phyloP scores from a whole-genome alignment of 2,329 filamentous ascomycete species.

The Aspergillus transmontanensis region DNA sequence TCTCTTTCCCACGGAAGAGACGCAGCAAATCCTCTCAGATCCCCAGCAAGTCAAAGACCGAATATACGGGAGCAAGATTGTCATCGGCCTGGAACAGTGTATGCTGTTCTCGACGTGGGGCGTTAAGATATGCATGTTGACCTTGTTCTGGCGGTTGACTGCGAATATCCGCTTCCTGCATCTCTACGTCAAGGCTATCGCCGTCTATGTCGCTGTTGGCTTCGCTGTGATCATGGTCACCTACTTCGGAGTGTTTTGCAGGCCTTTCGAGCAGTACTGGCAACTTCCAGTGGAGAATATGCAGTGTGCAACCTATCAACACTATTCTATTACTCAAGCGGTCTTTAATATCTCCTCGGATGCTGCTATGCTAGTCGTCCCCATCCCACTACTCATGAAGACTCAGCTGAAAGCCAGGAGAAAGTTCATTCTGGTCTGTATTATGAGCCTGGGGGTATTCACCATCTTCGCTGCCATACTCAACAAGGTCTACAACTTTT shows the following conservation, averaged over 20 bases:
- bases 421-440: slow-evolving; percentile 37
- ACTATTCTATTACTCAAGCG: slow-evolving; percentile 46
- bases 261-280: slow-evolving; percentile 54
- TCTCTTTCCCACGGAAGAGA: slow-evolving; percentile 40
- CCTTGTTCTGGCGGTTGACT: slow-evolving; percentile 53
- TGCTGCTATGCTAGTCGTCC: slow-evolving; percentile 41
- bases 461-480: slow-evolving; percentile 50
- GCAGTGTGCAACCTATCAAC: slow-evolving; percentile 45
- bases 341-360: slow-evolving; percentile 50
- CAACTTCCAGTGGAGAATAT: slow-evolving; percentile 46
- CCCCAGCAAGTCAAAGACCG: slow-evolving; percentile 45
- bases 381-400: slow-evolving; percentile 39
- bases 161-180: slow-evolving; percentile 36
- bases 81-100: slow-evolving; percentile 53
- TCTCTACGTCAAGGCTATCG: slow-evolving; percentile 42
- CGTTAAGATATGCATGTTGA: slow-evolving; percentile 54
- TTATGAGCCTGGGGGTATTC: slow-evolving; percentile 44
- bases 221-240: slow-evolving; percentile 54
- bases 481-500: slow-evolving; percentile 51
- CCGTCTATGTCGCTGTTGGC: slow-evolving; percentile 45
- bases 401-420: slow-evolving; percentile 37
- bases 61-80: slow-evolving; percentile 53
- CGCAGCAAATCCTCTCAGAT: slow-evolving; percentile 32
- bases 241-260: slow-evolving; percentile 53
- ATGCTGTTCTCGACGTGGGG: slow-evolving; percentile 54